These are phyloP conservation scores for Rhizophagus prolifer DNA, from an alignment of 192 early-diverging fungal species.

Conservation along the genomic window DNA sequence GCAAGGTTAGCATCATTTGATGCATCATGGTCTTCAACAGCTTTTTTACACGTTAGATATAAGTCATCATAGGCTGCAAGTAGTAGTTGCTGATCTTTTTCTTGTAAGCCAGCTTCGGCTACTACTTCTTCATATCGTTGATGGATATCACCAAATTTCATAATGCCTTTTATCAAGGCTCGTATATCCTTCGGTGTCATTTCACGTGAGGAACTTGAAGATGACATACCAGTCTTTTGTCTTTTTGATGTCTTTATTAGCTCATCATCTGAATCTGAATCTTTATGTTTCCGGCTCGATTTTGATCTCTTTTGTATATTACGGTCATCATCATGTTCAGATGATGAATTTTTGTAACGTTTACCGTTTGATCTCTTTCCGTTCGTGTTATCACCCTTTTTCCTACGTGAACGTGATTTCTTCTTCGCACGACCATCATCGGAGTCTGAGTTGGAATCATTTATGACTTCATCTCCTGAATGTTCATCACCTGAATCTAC, in stretches of 20 bases:
- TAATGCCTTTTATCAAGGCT: conserved; percentile 73
- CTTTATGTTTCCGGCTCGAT: conserved; percentile 37
- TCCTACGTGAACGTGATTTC: not conserved
- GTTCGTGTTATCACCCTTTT: too few relatives aligned
- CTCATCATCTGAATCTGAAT: conserved; percentile 36
- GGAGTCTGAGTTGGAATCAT: not conserved
- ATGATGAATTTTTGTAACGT: not conserved
- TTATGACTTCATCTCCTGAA: not conserved
- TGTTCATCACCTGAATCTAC: not conserved
- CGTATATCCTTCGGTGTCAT: conserved; percentile 83
- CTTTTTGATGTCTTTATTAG: conserved; percentile 12
- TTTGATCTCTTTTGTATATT: not conserved
- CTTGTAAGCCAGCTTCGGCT: conserved; percentile 73
- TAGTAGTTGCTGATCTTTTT: conserved; percentile 54
- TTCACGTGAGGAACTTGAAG: conserved; percentile 5
- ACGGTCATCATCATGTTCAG: not conserved
- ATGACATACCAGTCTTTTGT: not conserved
- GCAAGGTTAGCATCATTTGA: conserved; percentile 37
- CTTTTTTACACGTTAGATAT: conserved; percentile 47
- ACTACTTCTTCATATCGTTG: conserved; percentile 81
- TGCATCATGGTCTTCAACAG: conserved; percentile 40
- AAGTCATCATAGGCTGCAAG: conserved; percentile 43
- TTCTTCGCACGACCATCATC: not conserved
- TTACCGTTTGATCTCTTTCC: not conserved
- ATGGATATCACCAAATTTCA: conserved; percentile 84